Evolutionary conservation across 1,284 basidiomycete genomes (phyloP).

Genomic region (Meira nashicola): DNA sequence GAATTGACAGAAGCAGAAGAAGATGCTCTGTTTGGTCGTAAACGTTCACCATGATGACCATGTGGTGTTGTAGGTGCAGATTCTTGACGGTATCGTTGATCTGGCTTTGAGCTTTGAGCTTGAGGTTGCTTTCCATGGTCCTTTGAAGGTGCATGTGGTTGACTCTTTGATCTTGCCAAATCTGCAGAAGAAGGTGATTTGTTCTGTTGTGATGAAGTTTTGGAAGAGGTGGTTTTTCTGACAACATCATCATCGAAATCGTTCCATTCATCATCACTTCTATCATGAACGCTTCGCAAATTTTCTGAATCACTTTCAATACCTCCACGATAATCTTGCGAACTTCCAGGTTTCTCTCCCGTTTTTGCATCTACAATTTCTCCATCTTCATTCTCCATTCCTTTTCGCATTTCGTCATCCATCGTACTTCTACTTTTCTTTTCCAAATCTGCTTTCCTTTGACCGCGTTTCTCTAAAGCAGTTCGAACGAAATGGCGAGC

Average conservation of each 20-base stretch:
- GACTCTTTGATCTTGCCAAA: conserved; percentile 1
- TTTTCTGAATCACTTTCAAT: conserved; percentile 14
- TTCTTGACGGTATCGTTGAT: not conserved
- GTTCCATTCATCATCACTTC: conserved; percentile 20
- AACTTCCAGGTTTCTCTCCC: conserved; percentile 17
- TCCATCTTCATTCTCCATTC: conserved; percentile 33
- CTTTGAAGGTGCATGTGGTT: not conserved
- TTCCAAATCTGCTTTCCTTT: conserved; percentile 20
- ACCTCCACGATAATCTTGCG: conserved; percentile 4
- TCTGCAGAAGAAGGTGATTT: not conserved
- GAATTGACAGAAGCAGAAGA: conserved; percentile 3
- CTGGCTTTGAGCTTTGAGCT: not conserved
- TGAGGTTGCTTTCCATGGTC: not conserved
- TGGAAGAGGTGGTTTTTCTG: no score
- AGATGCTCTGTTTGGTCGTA: not conserved
- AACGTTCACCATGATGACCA: not conserved
- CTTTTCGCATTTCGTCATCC: conserved; percentile 38
- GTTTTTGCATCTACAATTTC: conserved; percentile 29
- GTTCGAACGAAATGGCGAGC: conserved; percentile 52
- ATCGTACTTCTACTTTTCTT: conserved; percentile 61
- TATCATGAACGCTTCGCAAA: conserved; percentile 12
- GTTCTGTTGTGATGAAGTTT: conserved; percentile 1
- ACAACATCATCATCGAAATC: conserved; percentile 17
- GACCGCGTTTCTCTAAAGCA: conserved; percentile 42
- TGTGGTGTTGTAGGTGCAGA: not conserved